Evolutionary conservation across 768 basidiomycete species (phyloP), one percentile per base, ranked within the genome.

Genomic region (Coprinopsis strossmayeri): DNA sequence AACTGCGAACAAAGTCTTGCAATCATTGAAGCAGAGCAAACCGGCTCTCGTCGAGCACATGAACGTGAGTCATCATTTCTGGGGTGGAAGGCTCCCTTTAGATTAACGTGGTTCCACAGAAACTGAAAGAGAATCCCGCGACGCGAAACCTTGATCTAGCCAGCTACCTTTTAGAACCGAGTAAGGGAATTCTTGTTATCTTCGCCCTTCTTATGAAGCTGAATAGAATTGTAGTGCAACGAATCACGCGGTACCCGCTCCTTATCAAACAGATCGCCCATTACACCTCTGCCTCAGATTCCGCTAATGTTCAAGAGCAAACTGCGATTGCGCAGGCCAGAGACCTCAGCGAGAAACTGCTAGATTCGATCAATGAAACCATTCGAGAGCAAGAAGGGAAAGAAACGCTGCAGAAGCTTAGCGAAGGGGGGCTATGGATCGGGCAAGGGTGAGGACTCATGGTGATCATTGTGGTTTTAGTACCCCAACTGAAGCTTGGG

Each of bases 201-300:
- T 34, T 57, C 3, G 2, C 9, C 17, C 13, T 23, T 34, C 43
- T 13, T 28, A 13, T 34, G 28, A 26, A 44, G 34, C 42, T 55
- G 32, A 50, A 20, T 42, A 20, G 25, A 32, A 21, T 27, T 34
- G 17, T 52, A 92, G 90, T 94, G 92, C 92, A 96, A 80, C 83
- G 95, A 7, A 83, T 97, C 48, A 96, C 95, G 0, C 77, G 91
- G 49, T 99, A 98, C 61, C 95, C 95, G 0, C 72, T 99, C 0
- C 73, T 97, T 26, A 82, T 97, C 54, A 82, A 82, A 46, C 58
- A 88, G 78, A 88, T 96, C 53, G 62, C 91, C 21, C 77, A 83
- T 18, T 89, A 93, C 61, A 93, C 91, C 1, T 81, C 85, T 25
- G 65, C 70, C 1, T 77, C 79, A 21, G 69, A 78, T 5, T 26